Evolutionary conservation across 306 rosid genomes (phyloP), one percentile per base, ranked within the genome.

Genomic region (Quercus ilex): DNA sequence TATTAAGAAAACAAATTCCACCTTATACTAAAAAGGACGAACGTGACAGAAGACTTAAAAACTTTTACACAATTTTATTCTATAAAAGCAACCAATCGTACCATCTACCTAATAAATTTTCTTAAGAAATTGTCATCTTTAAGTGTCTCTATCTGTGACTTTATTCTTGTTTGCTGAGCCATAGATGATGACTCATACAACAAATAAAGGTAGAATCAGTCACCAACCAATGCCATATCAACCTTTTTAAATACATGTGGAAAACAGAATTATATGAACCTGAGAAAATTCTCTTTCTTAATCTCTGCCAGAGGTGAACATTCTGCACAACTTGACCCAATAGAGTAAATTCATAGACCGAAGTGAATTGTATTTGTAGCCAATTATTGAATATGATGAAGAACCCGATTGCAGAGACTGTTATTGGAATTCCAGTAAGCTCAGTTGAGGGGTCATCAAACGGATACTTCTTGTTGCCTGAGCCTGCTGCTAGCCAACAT

Each of bases 321-420:
- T 28, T 63, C 12, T 13, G 69, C 38, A 63, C 41, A 64, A 30
- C 10, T 53, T 11, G 25, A 74, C 73, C 74, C 21, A 31, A 35
- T 33, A 63, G 17, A 65, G 11, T 14, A 25, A 53, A 6, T n/a
- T 41, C 26, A 28, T 18, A 18, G 17, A 63, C 38, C 4, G n/a
- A 17, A 64, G 70, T 30, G 70, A 4, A 2, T 14, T 46, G 43
- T 38, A 38, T 38, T 8, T 55, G 17, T 43, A 1, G 12, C 30
- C 18, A 77, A 53, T 31, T 62, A 46, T 55, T 75, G 72, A 17
- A 80, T 30, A 89, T 89, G 92, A 89, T 89, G 92, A 81, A 87
- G 60, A 53, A 82, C 28, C 28, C 87, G 77, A 17, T 85, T 81
- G 87, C 85, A 57, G 89, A 86, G 49, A 83, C 83, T 1, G 43